Conservation (phyloP, 805 yeast genomes). For the Metschnikowia continentalis region DNA sequence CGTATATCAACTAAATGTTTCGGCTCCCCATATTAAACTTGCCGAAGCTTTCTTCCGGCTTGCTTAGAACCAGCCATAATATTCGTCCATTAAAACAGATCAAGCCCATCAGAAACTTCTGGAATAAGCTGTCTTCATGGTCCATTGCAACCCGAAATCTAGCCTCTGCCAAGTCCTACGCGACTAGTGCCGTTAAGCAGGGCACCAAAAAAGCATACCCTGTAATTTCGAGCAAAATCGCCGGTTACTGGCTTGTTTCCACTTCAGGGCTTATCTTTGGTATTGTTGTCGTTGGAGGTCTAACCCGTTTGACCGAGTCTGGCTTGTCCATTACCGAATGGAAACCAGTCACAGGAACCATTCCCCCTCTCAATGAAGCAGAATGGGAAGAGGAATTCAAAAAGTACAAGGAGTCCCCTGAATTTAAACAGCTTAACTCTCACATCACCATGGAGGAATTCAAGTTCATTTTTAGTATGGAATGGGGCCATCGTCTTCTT, state of each 20-base stretch:
- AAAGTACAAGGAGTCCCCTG: constrained; percentile 84
- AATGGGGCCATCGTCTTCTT: constrained; percentile 92
- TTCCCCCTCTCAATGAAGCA: constrained; percentile 77
- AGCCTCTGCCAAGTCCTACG: neutral
- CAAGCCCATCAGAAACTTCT: neutral
- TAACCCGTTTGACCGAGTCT: constrained; percentile 91
- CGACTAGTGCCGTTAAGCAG: neutral
- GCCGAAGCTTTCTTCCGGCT: neutral
- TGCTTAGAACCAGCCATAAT: neutral
- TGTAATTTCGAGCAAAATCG: constrained; percentile 31
- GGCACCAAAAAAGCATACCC: constrained; percentile 8
- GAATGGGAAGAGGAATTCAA: constrained; percentile 86
- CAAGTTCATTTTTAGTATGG: constrained; percentile 93
- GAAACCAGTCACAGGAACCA: constrained; percentile 94
- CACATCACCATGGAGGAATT: constrained; percentile 88
- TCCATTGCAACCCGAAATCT: neutral
- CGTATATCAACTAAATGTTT: neutral
- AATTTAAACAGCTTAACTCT: constrained; percentile 82
- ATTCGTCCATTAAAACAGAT: neutral
- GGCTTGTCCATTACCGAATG: constrained; percentile 96
- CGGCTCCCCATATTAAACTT: neutral
- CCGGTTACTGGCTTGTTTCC: constrained; percentile 86
- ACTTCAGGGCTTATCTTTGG: constrained; percentile 89
- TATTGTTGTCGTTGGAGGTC: constrained; percentile 93
- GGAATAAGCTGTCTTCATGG: neutral